Evolutionary conservation across 495 filamentous ascomycete genomes (phyloP), one percentile per base, ranked within the genome.

Genomic region (Pseudoneurospora amorphoporcata): DNA sequence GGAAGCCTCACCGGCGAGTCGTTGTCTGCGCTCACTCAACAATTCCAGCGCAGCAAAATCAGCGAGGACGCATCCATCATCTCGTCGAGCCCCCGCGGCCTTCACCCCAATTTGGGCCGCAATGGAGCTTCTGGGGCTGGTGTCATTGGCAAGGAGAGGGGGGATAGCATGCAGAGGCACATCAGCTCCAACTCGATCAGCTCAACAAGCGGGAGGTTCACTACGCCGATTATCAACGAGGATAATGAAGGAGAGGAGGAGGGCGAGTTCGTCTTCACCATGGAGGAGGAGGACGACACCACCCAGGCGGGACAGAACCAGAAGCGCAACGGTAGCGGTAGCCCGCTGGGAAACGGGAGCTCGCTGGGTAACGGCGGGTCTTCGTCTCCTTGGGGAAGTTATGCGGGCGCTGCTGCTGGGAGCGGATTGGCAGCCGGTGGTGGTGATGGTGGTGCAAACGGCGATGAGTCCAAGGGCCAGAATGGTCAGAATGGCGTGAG

Each of bases 241-340:
- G 29, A 8, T 35, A 65, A 65, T 2, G 53, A 65, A 12, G 53
- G 29, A 35, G 53, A 23, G 0, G 53, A 65, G 29, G 91, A 92
- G 68, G 89, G 87, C 23, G 88, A 92, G 37, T 86, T 92, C 69
- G 91, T 94, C n/a, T 94, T 94, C 73, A 89, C 86, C 41, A 93
- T 94, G 91, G 92, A 93, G 75, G 91, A 92, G 71, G 91, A 92
- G 72, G 88, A 89, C 68, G 88, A 89, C 2, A 79, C 80, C 3
- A 17, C 29, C 53, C 53, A 65, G 14, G 53, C 6, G 14, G 53
- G 53, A 16, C 83, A 88, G 38, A 81, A 79, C 68, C 75, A 82
- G 17, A 80, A 81, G 19, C 73, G 79, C 68, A 86, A 86, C 77
- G 79, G 84, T 29, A 79, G 72, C 29, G 76, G 76, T 8, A 77